Conservation (phyloP, 208 protist genomes). For the Leishmania gerbilli region DNA sequence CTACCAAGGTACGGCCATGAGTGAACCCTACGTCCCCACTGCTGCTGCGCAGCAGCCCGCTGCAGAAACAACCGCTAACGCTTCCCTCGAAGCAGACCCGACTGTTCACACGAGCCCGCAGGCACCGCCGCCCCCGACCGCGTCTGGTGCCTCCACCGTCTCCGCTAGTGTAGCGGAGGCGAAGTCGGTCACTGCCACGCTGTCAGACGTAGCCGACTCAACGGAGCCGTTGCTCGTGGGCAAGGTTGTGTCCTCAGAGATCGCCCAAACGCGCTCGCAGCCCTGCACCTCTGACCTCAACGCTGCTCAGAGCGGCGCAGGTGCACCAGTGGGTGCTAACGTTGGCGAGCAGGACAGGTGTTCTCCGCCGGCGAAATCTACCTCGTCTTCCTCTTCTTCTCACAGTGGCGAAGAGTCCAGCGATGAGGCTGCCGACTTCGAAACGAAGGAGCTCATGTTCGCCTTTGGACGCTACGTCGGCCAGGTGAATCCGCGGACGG, state of each 20-base stretch:
- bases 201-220: neutral
- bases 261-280: neutral
- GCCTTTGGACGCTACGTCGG: constrained; percentile 69
- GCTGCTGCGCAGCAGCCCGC: neutral
- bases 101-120: neutral
- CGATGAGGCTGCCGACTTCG: constrained; percentile 10
- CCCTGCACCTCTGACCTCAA: neutral
- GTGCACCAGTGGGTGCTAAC: neutral
- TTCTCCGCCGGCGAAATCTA: neutral
- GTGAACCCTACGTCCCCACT: constrained; percentile 1
- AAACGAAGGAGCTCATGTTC: constrained; percentile 44
- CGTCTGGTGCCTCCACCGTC: neutral
- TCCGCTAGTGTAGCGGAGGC: neutral
- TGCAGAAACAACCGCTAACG: neutral
- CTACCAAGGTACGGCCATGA: neutral
- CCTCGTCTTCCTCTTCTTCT: constrained; percentile 1
- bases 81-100: neutral
- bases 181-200: neutral
- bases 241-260: constrained; percentile 13
- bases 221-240: constrained; percentile 18
- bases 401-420: constrained; percentile 8
- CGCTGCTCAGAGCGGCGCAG: neutral
- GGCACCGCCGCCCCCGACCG: neutral
- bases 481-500: constrained; percentile 48
- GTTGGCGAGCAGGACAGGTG: neutral